A percentile compares a stretch with the other conserved stretches of the same genome.
These are phyloP conservation scores for Saprolegnia parasitica DNA, from an alignment of 352 stramenopile species.

Conservation along the genomic window DNA sequence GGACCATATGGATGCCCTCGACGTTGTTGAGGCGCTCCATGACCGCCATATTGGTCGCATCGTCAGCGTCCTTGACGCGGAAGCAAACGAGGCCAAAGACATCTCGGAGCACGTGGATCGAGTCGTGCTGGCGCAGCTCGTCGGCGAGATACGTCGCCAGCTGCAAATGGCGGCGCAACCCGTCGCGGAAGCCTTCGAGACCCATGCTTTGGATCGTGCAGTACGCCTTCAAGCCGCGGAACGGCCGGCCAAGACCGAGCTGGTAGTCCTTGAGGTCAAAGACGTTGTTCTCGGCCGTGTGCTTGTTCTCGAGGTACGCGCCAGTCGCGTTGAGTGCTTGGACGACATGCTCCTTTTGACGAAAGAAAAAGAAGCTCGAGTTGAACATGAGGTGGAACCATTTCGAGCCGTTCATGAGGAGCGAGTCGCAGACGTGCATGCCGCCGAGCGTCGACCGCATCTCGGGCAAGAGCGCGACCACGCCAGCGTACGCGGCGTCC, in stretches of 20 bases:
- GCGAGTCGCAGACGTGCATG: slow-evolving; percentile 55
- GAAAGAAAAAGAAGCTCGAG: slow-evolving; percentile 60
- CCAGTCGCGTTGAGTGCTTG: slow-evolving; percentile 50
- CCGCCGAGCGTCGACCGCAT: slow-evolving; percentile 48
- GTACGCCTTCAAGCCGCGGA: slow-evolving; percentile 66
- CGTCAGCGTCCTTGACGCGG: slow-evolving; percentile 8
- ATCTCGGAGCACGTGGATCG: slow-evolving; percentile 4
- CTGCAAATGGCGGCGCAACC: slow-evolving; percentile 48
- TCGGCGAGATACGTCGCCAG: slow-evolving; percentile 44
- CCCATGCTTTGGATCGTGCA: slow-evolving; percentile 66
- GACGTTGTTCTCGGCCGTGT: slow-evolving; percentile 36
- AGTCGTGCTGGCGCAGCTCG: not conserved
- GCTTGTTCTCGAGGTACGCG: slow-evolving; percentile 72
- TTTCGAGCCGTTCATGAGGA: slow-evolving; percentile 75
- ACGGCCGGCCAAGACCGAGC: slow-evolving; percentile 57
- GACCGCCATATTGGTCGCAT: slow-evolving; percentile 10
- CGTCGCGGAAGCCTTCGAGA: slow-evolving; percentile 42
- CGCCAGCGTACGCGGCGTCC: slow-evolving; percentile 59
- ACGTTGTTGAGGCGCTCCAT: slow-evolving; percentile 14
- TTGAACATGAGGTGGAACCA: slow-evolving; percentile 68
- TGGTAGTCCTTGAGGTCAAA: slow-evolving; percentile 76
- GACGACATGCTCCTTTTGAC: slow-evolving; percentile 48
- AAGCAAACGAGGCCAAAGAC: slow-evolving; percentile 26
- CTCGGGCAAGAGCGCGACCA: slow-evolving; percentile 49
- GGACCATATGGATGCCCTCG: slow-evolving; percentile 23